phyloP scores from a whole-genome alignment of 225 moss, liverwort and hornwort genomes.

The Thuidium tamariscinum region DNA sequence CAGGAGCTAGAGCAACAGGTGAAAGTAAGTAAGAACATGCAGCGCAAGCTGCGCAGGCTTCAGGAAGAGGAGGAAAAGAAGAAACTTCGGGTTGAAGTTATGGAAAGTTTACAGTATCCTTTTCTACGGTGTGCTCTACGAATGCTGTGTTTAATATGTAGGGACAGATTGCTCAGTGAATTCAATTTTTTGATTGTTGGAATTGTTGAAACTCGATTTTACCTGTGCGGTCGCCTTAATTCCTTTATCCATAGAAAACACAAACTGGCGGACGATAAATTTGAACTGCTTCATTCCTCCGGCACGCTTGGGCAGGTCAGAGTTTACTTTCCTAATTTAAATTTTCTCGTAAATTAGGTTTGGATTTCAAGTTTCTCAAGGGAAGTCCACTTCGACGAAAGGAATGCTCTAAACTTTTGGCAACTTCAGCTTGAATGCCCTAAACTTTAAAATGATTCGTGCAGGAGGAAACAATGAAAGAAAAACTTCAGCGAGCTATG shows the following conservation, averaged over 20 bases:
- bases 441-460: not conserved
- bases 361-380: not conserved
- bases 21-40: constrained; percentile 40
- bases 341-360: not conserved
- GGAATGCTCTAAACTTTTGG: not conserved
- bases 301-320: constrained; percentile 55
- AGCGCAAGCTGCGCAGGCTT: constrained; percentile 49
- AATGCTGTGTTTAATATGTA: not conserved
- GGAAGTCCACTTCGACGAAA: not conserved
- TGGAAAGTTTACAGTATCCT: constrained; percentile 50
- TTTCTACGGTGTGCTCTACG: not conserved
- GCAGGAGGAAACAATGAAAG: constrained; percentile 50
- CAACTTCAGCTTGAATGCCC: not conserved
- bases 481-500: constrained; percentile 50
- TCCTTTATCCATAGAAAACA: constrained; percentile 12
- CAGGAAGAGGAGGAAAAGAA: constrained; percentile 59
- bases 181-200: not conserved
- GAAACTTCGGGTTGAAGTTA: constrained; percentile 27
- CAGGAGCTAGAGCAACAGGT: constrained; percentile 20
- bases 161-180: not conserved
- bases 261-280: constrained; percentile 46
- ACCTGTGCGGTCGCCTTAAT: not conserved
- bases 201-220: not conserved
- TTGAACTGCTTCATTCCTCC: constrained; percentile 43
- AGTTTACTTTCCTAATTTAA: not conserved